These are phyloP conservation scores for Microglena sp. DNA, from an alignment of 139 green algal genomes.

Conservation along the genomic window DNA sequence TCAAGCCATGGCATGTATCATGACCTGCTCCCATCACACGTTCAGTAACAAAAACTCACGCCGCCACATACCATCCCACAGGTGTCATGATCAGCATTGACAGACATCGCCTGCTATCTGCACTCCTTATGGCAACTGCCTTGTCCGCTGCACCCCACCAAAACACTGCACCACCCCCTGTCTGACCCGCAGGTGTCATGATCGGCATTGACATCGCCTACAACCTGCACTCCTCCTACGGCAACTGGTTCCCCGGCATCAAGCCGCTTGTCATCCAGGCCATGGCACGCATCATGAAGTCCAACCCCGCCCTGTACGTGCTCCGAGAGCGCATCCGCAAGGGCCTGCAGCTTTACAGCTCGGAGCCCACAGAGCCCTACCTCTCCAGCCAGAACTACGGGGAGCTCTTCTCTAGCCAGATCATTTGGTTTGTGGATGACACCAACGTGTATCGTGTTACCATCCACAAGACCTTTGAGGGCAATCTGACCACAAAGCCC, in stretches of 20 bases:
- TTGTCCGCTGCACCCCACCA: too few relatives aligned
- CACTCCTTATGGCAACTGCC: slow-evolving; percentile 71
- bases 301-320: slow-evolving; percentile 97
- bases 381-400: slow-evolving; percentile 53
- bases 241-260: slow-evolving; percentile 97
- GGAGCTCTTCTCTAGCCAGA: slow-evolving; percentile 76
- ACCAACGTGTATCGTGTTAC: slow-evolving; percentile 99
- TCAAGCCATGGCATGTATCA: too few relatives aligned
- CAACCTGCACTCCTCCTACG: slow-evolving; percentile 94
- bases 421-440: slow-evolving; percentile 99
- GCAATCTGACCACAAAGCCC: slow-evolving; percentile 96
- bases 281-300: slow-evolving; percentile 98
- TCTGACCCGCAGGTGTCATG: slow-evolving; percentile 84
- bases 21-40: too few relatives aligned
- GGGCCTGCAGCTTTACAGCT: slow-evolving; percentile 95
- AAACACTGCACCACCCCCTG: too few relatives aligned
- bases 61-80: slow-evolving; percentile 8
- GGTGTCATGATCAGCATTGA: slow-evolving; percentile 96
- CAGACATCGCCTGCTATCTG: slow-evolving; percentile 94
- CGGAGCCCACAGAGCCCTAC: slow-evolving; percentile 99
- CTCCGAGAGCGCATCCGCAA: slow-evolving; percentile 97
- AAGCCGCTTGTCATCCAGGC: slow-evolving; percentile 86
- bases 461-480: slow-evolving; percentile 99
- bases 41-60: too few relatives aligned
- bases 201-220: slow-evolving; percentile 97